Evolutionary conservation across 306 rosid genomes (phyloP).

Genomic region (Dalbergia oliveri): DNA sequence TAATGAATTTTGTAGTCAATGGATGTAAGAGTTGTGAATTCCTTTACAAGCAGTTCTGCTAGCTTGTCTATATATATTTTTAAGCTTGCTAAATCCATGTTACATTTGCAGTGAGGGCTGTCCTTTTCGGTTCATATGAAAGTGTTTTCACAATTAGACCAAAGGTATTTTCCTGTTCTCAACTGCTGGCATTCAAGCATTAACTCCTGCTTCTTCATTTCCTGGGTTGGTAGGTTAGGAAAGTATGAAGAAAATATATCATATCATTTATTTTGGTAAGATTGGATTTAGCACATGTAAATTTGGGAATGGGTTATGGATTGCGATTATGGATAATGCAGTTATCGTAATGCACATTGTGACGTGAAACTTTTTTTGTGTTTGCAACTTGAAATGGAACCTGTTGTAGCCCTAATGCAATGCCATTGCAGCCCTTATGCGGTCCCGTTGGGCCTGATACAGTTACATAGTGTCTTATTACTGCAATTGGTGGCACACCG

Average conservation of each 20-base stretch:
- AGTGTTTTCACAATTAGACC: conserved; percentile 66
- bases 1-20: conserved; percentile 78
- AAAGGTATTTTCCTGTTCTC: conserved; percentile 54
- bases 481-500: no score
- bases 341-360: no score
- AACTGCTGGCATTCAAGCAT: neutral
- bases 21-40: conserved; percentile 60
- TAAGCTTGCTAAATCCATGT: conserved; percentile 9
- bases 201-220: conserved; percentile 8
- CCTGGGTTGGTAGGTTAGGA: conserved; percentile 18
- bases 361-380: no score
- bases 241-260: neutral
- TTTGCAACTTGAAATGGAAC: no score
- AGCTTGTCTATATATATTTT: neutral
- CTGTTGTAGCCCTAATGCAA: no score
- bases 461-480: no score
- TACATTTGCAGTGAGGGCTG: conserved; percentile 70
- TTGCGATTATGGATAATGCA: no score
- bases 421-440: no score
- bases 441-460: no score
- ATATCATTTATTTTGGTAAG: neutral
- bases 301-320: neutral
- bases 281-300: neutral
- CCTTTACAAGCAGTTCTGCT: neutral
- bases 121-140: conserved; percentile 68